These are phyloP conservation scores for Colletotrichum kahawae DNA, from an alignment of 2,329 filamentous ascomycete species.

Conservation along the genomic window DNA sequence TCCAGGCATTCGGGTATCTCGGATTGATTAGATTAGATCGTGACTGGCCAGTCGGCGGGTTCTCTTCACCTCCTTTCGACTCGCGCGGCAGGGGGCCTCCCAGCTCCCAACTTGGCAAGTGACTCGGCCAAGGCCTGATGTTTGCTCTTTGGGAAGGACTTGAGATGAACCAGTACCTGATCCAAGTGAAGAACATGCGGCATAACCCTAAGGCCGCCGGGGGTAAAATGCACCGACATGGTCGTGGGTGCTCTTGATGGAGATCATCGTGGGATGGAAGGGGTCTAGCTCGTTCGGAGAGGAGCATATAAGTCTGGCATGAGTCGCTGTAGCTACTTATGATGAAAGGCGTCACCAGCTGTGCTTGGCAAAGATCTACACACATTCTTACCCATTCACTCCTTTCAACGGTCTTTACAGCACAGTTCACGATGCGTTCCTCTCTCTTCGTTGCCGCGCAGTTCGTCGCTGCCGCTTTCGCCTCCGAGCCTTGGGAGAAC, in stretches of 20 bases:
- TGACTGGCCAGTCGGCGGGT: not conserved
- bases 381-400: not conserved
- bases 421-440: not conserved
- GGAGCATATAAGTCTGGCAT: not conserved
- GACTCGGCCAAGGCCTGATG: not conserved
- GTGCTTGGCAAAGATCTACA: not conserved
- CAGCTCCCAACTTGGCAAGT: not conserved
- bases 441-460: constrained; percentile 3
- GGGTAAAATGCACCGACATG: constrained; percentile 3
- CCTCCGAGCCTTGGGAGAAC: constrained; percentile 35
- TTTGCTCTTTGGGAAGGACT: not conserved
- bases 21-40: constrained; percentile 20
- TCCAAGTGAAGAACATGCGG: not conserved
- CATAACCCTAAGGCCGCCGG: constrained; percentile 3
- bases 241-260: not conserved
- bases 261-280: not conserved
- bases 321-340: not conserved
- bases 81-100: not conserved
- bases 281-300: not conserved
- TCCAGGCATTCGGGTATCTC: not conserved
- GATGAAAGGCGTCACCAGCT: not conserved
- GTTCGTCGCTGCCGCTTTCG: constrained; percentile 30
- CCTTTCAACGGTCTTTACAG: not conserved
- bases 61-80: not conserved
- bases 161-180: constrained; percentile 10